Base-by-base conservation (phyloP, 257 asterid genomes). In the Nicotiana noctiflora region DNA sequence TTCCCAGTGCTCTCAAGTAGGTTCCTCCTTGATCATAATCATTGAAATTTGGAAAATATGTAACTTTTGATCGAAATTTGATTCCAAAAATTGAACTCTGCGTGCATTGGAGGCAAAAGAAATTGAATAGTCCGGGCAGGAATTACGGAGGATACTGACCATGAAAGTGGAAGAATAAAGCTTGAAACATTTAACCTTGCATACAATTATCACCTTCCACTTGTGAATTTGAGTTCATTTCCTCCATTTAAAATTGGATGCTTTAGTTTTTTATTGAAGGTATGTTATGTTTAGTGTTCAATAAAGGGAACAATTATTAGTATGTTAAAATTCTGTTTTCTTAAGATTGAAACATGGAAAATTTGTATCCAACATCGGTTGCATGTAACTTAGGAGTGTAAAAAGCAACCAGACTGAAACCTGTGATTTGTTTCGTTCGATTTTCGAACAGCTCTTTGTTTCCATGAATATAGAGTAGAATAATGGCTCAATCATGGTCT, bases 1-100 rank as follows among this genome's bases (percentile, higher is more conserved):
- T 56, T 93, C 99, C 2, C 93, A 89, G 90, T 91, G 83, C 75
- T 77, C 97, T 23, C 89, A 88, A 93, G 98, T 94, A 70, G 63
- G 85, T 64, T 80, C 74, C 60, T 34, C 21, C 27, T 76, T 62
- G 29, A 14, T 72, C 60, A 14, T 49, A 21, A 23, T 46, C 21
- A 14, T 72, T 40, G 37, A 70, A 14, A 61, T 49, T 81, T 12
- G 10, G 81, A 34, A 81, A 60, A n/a, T 68, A 11, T 56, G 14
- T 29, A 3, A 23, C 65, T 46, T 61, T 70, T 18, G 15, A 61
- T 51, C 44, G 25, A 46, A 70, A 13, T 23, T 72, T 72, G 40
- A 46, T 46, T 46, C 40, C 61, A 23, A 46, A 46, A 2, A 13
- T 6, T 6, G 78, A 14, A 46, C 78, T 72, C 78, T 49, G 40